Evolutionary conservation across 2,329 filamentous ascomycete genomes (phyloP).

Genomic region (Leptosphaerulina australis): DNA sequence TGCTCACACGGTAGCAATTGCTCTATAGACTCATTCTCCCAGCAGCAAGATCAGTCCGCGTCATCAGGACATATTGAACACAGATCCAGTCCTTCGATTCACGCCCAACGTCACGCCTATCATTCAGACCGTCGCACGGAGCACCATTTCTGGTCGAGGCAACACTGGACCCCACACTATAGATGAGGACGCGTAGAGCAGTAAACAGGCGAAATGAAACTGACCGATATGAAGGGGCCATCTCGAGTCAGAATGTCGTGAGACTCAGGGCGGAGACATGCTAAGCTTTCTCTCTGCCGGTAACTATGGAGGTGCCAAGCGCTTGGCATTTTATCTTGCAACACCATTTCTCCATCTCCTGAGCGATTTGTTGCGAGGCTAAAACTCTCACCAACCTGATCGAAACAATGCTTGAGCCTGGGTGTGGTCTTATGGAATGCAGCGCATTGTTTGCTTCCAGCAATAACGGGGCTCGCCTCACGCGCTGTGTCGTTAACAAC

Average conservation of each 20-base stretch:
- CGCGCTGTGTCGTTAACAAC: constrained; percentile 1
- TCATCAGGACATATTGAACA: constrained; percentile 2
- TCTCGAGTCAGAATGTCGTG: constrained; percentile 3
- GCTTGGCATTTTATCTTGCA: constrained; percentile 11
- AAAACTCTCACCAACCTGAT: constrained; percentile 1
- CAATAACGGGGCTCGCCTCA: neutral
- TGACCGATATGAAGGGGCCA: neutral
- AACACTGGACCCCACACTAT: constrained; percentile 8
- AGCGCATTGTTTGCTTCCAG: neutral
- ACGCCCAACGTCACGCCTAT: neutral
- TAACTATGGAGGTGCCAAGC: constrained; percentile 8
- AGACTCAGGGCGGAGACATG: neutral
- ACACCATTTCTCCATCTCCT: constrained; percentile 15
- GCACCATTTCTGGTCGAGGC: neutral
- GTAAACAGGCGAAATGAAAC: constrained; percentile 2
- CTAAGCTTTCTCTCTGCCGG: constrained; percentile 2
- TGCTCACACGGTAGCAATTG: neutral
- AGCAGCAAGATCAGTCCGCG: constrained; percentile 3
- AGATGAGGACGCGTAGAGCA: constrained; percentile 19
- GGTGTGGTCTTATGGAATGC: neutral
- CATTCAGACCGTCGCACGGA: constrained; percentile 2
- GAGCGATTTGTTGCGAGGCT: constrained; percentile 10
- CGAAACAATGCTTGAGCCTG: constrained; percentile 12
- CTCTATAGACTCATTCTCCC: neutral
- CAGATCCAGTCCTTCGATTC: neutral